phyloP scores from a whole-genome alignment of 2,329 filamentous ascomycete species.

The Penicillium aurantiogriseum region DNA sequence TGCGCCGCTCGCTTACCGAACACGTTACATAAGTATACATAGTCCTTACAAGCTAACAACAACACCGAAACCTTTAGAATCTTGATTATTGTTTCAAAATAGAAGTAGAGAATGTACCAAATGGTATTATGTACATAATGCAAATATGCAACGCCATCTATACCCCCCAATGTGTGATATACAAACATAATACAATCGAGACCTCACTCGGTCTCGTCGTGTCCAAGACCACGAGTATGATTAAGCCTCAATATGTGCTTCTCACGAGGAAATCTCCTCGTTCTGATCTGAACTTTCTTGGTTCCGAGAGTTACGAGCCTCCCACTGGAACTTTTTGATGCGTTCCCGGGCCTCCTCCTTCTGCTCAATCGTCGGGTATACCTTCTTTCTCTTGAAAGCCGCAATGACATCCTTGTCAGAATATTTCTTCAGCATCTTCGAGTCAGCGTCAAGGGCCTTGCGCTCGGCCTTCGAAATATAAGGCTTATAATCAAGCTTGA shows the following conservation, averaged over 20 bases:
- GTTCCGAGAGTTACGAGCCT: not conserved
- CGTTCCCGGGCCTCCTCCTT: conserved; percentile 18
- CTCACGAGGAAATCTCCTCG: not conserved
- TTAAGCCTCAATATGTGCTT: not conserved
- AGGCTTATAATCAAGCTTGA: conserved; percentile 25
- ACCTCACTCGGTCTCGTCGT: not conserved
- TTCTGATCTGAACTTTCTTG: not conserved
- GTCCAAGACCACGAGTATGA: not conserved
- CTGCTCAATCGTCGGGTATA: conserved; percentile 29
- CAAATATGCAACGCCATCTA: conserved; percentile 18
- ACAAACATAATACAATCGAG: conserved; percentile 21
- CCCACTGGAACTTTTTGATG: conserved; percentile 1
- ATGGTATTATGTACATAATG: conserved; percentile 18
- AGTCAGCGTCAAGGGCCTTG: conserved; percentile 24
- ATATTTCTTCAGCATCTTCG: conserved; percentile 32
- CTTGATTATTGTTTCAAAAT: not conserved
- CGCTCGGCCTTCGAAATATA: conserved; percentile 27
- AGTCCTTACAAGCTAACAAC: not conserved
- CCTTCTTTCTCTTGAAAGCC: conserved; percentile 10
- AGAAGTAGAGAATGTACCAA: conserved; percentile 11
- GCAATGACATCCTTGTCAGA: conserved; percentile 24
- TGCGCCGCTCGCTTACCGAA: too few relatives aligned
- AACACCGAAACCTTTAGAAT: not conserved
- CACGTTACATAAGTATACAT: not conserved
- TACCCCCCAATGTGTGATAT: conserved; percentile 15